A percentile compares a stretch with the other conserved stretches of the same genome.
Evolutionary conservation across 2,329 filamentous ascomycete genomes (phyloP).

Genomic region (Colletotrichum sublineola): DNA sequence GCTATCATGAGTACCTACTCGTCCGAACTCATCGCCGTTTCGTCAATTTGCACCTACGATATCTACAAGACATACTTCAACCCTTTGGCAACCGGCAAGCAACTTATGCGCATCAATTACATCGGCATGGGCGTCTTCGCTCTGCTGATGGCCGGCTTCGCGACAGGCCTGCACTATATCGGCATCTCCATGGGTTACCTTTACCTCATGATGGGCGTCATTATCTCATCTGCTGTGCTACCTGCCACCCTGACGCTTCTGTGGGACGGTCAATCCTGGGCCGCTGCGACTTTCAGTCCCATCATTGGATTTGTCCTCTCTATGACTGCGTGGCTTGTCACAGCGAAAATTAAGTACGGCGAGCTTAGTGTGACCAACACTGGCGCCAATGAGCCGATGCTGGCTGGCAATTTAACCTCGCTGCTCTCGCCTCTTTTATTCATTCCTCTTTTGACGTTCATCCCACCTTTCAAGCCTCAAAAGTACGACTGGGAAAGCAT

Average conservation of each 20-base stretch:
- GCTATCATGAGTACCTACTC: slow-evolving; percentile 89
- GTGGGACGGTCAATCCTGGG: slow-evolving; percentile 73
- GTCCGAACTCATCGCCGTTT: slow-evolving; percentile 87
- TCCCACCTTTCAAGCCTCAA: slow-evolving; percentile 56
- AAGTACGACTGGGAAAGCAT: slow-evolving; percentile 86
- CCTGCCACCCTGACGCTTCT: slow-evolving; percentile 80
- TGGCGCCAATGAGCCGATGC: slow-evolving; percentile 83
- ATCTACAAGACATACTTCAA: slow-evolving; percentile 88
- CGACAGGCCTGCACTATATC: slow-evolving; percentile 75
- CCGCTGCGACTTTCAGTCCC: slow-evolving; percentile 77
- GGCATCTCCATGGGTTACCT: slow-evolving; percentile 84
- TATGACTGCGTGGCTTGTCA: slow-evolving; percentile 83
- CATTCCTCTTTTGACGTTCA: slow-evolving; percentile 76
- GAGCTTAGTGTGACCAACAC: slow-evolving; percentile 76
- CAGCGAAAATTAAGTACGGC: slow-evolving; percentile 76
- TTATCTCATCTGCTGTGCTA: slow-evolving; percentile 82
- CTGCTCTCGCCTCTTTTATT: slow-evolving; percentile 79
- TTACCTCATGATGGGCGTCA: slow-evolving; percentile 86
- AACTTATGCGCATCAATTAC: slow-evolving; percentile 80
- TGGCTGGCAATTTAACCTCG: slow-evolving; percentile 83
- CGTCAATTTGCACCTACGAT: slow-evolving; percentile 85
- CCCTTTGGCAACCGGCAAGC: slow-evolving; percentile 75
- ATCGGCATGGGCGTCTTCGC: slow-evolving; percentile 75
- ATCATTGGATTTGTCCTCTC: slow-evolving; percentile 77
- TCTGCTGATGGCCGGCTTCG: slow-evolving; percentile 80